Evolutionary conservation across 306 rosid species (phyloP), one percentile per base, ranked within the genome.

Genomic region (Prosopis cineraria): DNA sequence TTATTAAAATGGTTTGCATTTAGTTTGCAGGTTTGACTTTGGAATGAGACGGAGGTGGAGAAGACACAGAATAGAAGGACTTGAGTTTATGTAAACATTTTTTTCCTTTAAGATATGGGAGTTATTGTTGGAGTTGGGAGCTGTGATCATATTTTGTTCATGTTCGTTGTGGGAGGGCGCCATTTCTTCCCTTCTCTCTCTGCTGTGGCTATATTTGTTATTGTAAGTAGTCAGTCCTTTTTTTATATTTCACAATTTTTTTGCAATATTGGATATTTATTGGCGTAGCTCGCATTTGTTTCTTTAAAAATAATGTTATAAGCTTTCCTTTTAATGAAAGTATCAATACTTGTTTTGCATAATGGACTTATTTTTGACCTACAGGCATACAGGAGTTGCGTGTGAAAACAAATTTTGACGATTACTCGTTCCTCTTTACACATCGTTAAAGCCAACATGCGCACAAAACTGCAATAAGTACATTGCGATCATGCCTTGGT

Each of bases 161-260:
- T 74, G 59, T 72, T 78, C 80, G 11, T 50, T n/a, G 70, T n/a
- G 78, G 77, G 68, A 52, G 52, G 72, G 76, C 73, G 8, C 56
- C 29, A 4, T 68, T 12, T 25, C 19, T 44, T 11, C 50, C 50
- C 20, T 1, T 27, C 66, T 70, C 69, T 34, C 74, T 62, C 79
- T 73, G 80, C 48, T 73, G 36, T 33, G 67, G 72, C 71, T 73
- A 80, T 74, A 75, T 41, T 68, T 74, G 10, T 67, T 56, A 43
- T 47, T 89, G 93, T 91, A 91, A 89, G 85, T 91, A 87, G 75
- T 75, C 68, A 73, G 25, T 56, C 80, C 10, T 31, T 73, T 30
- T 43, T 73, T 39, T 25, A 39, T 8, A n/a, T 40, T 40, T 34
- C 33, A 16, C 68, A 34, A n/a, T n/a, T n/a, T n/a, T n/a, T n/a